Evolutionary conservation across 352 stramenopile genomes (phyloP), one percentile per base, ranked within the genome.

Genomic region (Blastocystis sp.): DNA sequence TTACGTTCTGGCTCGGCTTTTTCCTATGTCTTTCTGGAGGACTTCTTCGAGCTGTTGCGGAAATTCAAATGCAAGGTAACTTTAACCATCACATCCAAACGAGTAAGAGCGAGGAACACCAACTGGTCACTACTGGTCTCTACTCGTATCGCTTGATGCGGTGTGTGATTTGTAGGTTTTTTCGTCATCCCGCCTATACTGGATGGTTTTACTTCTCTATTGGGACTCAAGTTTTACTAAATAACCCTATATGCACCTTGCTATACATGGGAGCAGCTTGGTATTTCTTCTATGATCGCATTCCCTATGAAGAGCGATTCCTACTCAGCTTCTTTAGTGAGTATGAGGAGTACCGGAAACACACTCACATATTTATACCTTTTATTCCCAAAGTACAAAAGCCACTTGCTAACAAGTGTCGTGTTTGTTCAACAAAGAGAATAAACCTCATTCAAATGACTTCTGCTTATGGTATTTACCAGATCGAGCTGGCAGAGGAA

Each of bases 401-500:
- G 13, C 34, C 23, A 13, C 62, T 50, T 20, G 11, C 29, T n/a
- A 50, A 18, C n/a, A 50, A 53, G 13, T 18, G n/a, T 20, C n/a
- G 8, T 59, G 55, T 79, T 23, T 41, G 26, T 6, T 43, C 20
- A 41, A 8, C 23, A 62, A 79, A 11, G 3, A 29, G 6, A 79
- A 8, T 56, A 54, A 62, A 41, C 1, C 53, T 56, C 41, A 34
- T 59, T 62, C 13, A 39, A 79, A 53, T 26, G 23, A 79, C 11
- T 59, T 26, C 29, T 59, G 26, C 29, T 56, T 77, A 20, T n/a
- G 39, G n/a, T 34, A 18, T 90, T 98, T 98, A 99, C 87, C 99
- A 93, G 94, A 99, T 99, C 87, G 97, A 99, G 92, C 96, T 96
- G 91, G 97, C 95, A 94, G 98, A 98, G 89, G 95, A 97, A 87